A percentile compares a stretch with the other conserved stretches of the same genome.
These are phyloP conservation scores for Alectoria sarmentosa DNA, from an alignment of 495 filamentous ascomycete genomes.

Conservation along the genomic window DNA sequence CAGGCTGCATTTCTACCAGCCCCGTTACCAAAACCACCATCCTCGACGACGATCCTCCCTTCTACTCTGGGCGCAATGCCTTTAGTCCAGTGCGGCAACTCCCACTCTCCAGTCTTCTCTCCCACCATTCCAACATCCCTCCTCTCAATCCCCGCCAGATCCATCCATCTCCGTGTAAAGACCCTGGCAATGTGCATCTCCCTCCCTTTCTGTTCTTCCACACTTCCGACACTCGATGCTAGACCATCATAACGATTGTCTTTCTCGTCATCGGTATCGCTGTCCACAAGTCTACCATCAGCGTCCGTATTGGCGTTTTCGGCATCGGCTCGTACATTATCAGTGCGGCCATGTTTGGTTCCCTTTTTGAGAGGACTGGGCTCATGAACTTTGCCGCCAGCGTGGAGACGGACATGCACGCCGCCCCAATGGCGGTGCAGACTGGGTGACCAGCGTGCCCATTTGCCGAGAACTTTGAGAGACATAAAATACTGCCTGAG, in stretches of 20 bases:
- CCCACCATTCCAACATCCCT: conserved; percentile 39
- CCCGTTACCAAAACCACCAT: neutral
- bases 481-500: conserved; percentile 85
- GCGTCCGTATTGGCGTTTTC: conserved; percentile 21
- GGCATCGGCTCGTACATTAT: neutral
- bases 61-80: conserved; percentile 70
- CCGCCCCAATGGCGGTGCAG: conserved; percentile 54
- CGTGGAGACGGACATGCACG: conserved; percentile 50
- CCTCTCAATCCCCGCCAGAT: conserved; percentile 52
- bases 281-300: conserved; percentile 33
- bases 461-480: conserved; percentile 67
- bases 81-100: conserved; percentile 68
- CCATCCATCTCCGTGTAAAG: conserved; percentile 67
- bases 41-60: conserved; percentile 56
- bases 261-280: conserved; percentile 28
- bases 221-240: neutral
- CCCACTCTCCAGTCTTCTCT: conserved; percentile 41
- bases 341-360: conserved; percentile 12
- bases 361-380: conserved; percentile 27
- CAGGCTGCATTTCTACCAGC: neutral
- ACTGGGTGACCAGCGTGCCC: conserved; percentile 56
- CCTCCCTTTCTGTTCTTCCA: conserved; percentile 25
- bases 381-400: conserved; percentile 34
- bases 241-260: conserved; percentile 28
- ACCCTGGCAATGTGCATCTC: conserved; percentile 47